phyloP scores from a whole-genome alignment of 2,329 filamentous ascomycete genomes.

The Venturia effusa region DNA sequence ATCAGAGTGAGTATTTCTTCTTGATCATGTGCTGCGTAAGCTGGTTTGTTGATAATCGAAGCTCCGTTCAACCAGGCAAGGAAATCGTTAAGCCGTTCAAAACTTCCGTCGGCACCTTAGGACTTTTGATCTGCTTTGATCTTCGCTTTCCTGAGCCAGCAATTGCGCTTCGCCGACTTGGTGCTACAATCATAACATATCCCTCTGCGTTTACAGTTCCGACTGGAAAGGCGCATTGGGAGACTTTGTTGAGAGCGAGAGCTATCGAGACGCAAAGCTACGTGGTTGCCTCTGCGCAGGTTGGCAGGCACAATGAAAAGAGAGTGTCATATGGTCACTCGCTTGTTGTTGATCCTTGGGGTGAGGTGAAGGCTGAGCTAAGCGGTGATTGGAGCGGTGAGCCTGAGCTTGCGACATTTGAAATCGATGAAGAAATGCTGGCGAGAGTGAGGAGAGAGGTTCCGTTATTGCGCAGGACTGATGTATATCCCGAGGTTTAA shows the following conservation, averaged over 20 bases:
- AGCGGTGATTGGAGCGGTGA: conserved; percentile 39
- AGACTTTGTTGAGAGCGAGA: conserved; percentile 62
- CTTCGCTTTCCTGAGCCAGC: conserved; percentile 71
- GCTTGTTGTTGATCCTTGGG: conserved; percentile 82
- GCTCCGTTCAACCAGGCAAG: conserved; percentile 53
- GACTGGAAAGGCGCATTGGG: conserved; percentile 81
- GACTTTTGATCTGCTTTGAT: conserved; percentile 82
- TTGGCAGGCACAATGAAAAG: conserved; percentile 63
- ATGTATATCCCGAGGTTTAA: conserved; percentile 25
- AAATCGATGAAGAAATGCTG: conserved; percentile 43
- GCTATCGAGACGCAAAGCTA: conserved; percentile 86
- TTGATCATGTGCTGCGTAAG: no score
- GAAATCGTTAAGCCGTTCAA: conserved; percentile 57
- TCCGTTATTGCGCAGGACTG: conserved; percentile 44
- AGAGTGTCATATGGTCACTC: conserved; percentile 76
- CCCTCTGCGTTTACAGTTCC: conserved; percentile 84
- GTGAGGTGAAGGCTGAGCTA: conserved; percentile 57
- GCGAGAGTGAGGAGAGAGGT: conserved; percentile 45
- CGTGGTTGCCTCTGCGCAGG: conserved; percentile 71
- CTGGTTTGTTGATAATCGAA: conserved; percentile 13
- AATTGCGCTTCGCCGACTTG: conserved; percentile 52
- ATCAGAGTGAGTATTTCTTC: conserved; percentile 34
- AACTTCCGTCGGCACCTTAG: conserved; percentile 64
- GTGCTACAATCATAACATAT: conserved; percentile 71
- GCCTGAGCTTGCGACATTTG: conserved; percentile 34